These are phyloP conservation scores for Fusarium decemcellulare DNA, from an alignment of 2,329 filamentous ascomycete species.

Conservation along the genomic window DNA sequence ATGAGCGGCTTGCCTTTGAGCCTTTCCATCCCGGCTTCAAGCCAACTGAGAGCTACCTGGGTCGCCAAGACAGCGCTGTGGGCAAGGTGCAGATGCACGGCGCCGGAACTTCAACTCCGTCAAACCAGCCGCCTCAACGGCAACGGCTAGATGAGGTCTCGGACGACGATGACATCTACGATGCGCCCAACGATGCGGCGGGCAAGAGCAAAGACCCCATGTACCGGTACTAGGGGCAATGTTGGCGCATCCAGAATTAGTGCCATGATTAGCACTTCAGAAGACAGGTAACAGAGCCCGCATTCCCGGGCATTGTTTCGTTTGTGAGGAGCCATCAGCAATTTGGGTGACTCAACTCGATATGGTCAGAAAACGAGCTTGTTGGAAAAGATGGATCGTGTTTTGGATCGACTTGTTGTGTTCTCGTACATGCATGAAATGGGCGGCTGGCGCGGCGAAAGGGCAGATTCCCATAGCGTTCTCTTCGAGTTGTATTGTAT, in stretches of 20 bases:
- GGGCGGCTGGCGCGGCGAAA: slow-evolving; percentile 43
- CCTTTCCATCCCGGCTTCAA: slow-evolving; percentile 57
- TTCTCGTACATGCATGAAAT: slow-evolving; percentile 39
- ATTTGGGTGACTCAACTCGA: not conserved
- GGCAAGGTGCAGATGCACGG: slow-evolving; percentile 60
- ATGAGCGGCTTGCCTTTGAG: slow-evolving; percentile 50
- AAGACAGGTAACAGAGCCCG: not conserved
- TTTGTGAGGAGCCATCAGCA: slow-evolving; percentile 3
- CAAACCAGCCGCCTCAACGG: slow-evolving; percentile 30
- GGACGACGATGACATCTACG: slow-evolving; percentile 58
- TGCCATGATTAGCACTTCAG: not conserved
- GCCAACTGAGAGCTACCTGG: slow-evolving; percentile 42
- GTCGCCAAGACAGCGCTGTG: slow-evolving; percentile 58
- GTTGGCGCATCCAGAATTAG: not conserved
- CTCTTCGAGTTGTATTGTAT: slow-evolving; percentile 34
- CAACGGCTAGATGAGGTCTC: slow-evolving; percentile 47
- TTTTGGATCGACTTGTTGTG: slow-evolving; percentile 28
- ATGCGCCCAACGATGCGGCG: slow-evolving; percentile 46
- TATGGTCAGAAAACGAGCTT: slow-evolving; percentile 2
- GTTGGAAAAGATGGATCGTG: slow-evolving; percentile 28
- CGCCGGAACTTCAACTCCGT: slow-evolving; percentile 43
- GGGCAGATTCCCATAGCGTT: slow-evolving; percentile 45
- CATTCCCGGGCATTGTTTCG: not conserved
- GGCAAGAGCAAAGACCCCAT: slow-evolving; percentile 55
- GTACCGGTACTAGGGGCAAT: slow-evolving; percentile 50